Base-by-base conservation (phyloP, 2,329 filamentous ascomycete genomes). In the Pseudogymnoascus sp. region DNA sequence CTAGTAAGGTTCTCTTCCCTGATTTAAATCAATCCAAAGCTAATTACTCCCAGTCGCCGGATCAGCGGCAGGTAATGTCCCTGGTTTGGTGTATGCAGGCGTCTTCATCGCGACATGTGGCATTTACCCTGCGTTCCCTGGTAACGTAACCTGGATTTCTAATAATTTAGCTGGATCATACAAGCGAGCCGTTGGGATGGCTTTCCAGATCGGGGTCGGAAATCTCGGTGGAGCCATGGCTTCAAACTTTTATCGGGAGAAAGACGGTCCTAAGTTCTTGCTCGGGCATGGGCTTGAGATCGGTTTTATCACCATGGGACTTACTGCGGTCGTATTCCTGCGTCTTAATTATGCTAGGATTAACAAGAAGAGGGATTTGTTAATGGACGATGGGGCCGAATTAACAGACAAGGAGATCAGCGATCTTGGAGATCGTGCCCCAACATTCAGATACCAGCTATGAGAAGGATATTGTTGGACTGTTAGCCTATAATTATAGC, bases 191-290 rank as follows among this genome's bases (percentile, higher is more conserved):
- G 82, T 80, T 0, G 86, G 85, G 1, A 87, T 88, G 81, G 86
- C 85, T 0, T 74, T 88, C 6, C 83, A 86, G 40, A 86, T 88
- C 60, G 82, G 82, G 0, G 68, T 85, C 11, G 86, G 85, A 0
- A 88, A 87, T 62, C 72, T 83, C 1, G 81, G 79, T 11, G 81
- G 81, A 1, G 86, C 86, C 0, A 88, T 90, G 82, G 85, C 86
- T 0, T 86, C 85, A 5, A 90, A 90, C 69, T 89, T 90, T 68
- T 91, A 90, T 68, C 80, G 86, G 2, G 71, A 76, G 24, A 72
- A 71, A 3, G 81, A 84, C 64, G 69, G 70, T 0, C 81, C 82
- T 0, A 74, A 77, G 3, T 83, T 81, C 61, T 74, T 76, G 3
- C 72, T 83, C 0, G 82, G 82, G 0, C 81, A 83, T 65, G 76